A percentile compares a stretch with the other conserved stretches of the same genome.
These are phyloP conservation scores for Chrysoporthe deuterocubensis DNA, from an alignment of 2,329 filamentous ascomycete species.

Conservation along the genomic window DNA sequence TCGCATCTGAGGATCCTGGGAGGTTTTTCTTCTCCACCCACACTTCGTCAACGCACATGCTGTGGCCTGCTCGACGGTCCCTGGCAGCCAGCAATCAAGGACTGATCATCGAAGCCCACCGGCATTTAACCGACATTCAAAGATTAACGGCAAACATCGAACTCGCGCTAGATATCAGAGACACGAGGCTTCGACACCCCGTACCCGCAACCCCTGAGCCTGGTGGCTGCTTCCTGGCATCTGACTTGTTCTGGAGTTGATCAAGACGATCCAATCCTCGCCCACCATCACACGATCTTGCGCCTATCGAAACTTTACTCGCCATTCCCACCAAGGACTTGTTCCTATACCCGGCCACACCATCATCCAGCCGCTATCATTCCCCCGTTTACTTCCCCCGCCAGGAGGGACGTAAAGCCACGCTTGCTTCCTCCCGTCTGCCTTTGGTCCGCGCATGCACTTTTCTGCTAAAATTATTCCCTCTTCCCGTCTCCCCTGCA, in stretches of 20 bases:
- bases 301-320: slow-evolving; percentile 3
- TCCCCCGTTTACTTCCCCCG: background rate
- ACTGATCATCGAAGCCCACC: background rate
- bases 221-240: background rate
- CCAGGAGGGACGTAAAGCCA: slow-evolving; percentile 16
- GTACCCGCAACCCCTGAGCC: slow-evolving; percentile 17
- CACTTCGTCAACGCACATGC: slow-evolving; percentile 16
- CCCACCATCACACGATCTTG: slow-evolving; percentile 1
- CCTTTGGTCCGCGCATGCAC: background rate
- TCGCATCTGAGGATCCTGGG: background rate
- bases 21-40: slow-evolving; percentile 6
- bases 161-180: slow-evolving; percentile 12
- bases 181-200: slow-evolving; percentile 21
- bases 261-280: slow-evolving; percentile 1
- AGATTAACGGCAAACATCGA: slow-evolving; percentile 8
- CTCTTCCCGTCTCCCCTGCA: background rate
- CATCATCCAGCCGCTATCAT: slow-evolving; percentile 6
- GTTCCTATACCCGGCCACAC: slow-evolving; percentile 15
- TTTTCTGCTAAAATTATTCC: background rate
- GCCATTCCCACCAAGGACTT: slow-evolving; percentile 5
- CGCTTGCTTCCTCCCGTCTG: slow-evolving; percentile 7
- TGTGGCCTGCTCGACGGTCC: slow-evolving; percentile 23
- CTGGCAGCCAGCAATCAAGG: slow-evolving; percentile 18
- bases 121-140: background rate
- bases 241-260: background rate